phyloP scores from a whole-genome alignment of 108 stramenopile species.

The Fistulifera pelliculosa region DNA sequence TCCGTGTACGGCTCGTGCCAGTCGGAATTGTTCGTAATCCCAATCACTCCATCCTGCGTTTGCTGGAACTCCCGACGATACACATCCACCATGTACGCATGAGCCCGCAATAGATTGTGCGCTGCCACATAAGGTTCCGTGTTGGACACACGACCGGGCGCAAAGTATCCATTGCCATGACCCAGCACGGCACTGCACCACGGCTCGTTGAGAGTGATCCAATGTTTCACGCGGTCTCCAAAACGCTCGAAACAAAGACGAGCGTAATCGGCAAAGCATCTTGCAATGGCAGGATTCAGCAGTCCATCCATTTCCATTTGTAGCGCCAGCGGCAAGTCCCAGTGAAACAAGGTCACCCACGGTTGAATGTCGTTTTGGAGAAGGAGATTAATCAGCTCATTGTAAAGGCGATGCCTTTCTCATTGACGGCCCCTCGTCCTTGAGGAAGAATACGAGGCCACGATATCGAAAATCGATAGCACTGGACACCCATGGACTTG shows the following conservation, averaged over 20 bases:
- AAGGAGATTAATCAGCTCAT: conserved; percentile 71
- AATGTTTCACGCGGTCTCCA: conserved; percentile 86
- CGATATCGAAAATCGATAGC: conserved; percentile 88
- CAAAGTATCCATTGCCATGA: conserved; percentile 76
- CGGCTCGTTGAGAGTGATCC: conserved; percentile 91
- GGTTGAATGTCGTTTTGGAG: conserved; percentile 77
- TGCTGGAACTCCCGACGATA: conserved; percentile 53
- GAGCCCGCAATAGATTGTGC: conserved; percentile 80
- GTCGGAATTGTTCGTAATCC: conserved; percentile 77
- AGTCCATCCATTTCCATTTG: conserved; percentile 79
- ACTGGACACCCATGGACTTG: conserved; percentile 66
- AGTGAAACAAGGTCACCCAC: conserved; percentile 90
- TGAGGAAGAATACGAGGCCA: conserved; percentile 86
- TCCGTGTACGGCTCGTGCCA: conserved; percentile 54
- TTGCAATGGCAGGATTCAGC: conserved; percentile 39
- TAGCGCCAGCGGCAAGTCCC: conserved; percentile 89
- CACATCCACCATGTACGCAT: conserved; percentile 70
- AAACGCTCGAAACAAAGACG: conserved; percentile 78
- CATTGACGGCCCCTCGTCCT: conserved; percentile 54
- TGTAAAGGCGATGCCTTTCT: conserved; percentile 82
- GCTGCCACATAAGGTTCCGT: conserved; percentile 63
- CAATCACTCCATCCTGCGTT: conserved; percentile 37
- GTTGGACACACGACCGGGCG: conserved; percentile 58
- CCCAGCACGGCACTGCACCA: conserved; percentile 82
- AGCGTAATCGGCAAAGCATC: conserved; percentile 83